These are phyloP conservation scores for Serendipita sp. DNA, from an alignment of 768 basidiomycete genomes.

Conservation along the genomic window DNA sequence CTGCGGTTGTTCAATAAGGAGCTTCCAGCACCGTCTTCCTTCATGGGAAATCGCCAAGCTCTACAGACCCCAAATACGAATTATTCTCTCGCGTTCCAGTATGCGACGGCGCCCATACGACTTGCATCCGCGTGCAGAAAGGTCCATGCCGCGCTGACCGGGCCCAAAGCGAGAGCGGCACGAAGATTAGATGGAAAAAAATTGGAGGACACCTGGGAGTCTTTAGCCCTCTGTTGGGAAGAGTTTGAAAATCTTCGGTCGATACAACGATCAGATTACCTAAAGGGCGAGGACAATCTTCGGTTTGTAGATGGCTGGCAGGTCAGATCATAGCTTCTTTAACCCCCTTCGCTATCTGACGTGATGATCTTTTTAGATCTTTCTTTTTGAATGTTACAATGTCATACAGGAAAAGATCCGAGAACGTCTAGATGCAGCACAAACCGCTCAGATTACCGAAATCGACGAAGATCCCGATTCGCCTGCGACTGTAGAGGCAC, in stretches of 20 bases:
- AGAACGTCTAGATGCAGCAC: conserved; percentile 29
- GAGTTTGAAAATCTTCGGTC: conserved; percentile 56
- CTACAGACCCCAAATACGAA: conserved; percentile 23
- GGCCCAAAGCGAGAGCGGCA: conserved; percentile 49
- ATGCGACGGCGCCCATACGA: conserved; percentile 54
- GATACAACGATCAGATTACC: conserved; percentile 19
- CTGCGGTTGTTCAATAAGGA: conserved; percentile 50
- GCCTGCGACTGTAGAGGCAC: conserved; percentile 16
- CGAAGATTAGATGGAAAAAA: conserved; percentile 44
- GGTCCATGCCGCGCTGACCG: conserved; percentile 65
- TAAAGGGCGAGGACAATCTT: conserved; percentile 38
- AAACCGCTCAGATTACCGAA: conserved; percentile 6
- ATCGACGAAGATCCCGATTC: conserved; percentile 13
- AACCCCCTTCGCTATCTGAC: neutral
- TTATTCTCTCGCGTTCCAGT: conserved; percentile 40
- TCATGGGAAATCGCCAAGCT: conserved; percentile 14
- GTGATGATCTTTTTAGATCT: conserved; percentile 35
- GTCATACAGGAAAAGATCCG: conserved; percentile 73
- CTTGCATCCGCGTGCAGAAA: conserved; percentile 63
- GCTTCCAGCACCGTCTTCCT: neutral
- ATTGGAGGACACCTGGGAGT: conserved; percentile 71
- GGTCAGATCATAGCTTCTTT: conserved; percentile 28
- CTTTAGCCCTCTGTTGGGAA: conserved; percentile 67
- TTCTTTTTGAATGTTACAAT: conserved; percentile 84
- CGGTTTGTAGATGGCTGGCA: conserved; percentile 77